Conservation (phyloP, 352 stramenopile species). For the Globisporangium spiculum region DNA sequence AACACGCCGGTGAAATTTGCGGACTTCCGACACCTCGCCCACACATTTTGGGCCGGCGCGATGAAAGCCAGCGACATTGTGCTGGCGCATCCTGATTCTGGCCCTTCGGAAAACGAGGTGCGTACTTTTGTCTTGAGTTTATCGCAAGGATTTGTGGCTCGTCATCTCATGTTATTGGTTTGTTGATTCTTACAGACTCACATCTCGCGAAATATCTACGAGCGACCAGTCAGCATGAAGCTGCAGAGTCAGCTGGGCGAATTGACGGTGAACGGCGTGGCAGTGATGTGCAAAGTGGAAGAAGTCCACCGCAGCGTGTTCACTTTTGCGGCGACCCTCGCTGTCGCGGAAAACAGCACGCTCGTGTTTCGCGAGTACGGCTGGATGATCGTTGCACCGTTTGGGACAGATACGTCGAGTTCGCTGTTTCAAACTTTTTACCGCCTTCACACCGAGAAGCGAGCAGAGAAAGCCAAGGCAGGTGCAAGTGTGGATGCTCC, state of each 20-base stretch:
- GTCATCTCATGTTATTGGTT: not conserved
- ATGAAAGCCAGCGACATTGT: not conserved
- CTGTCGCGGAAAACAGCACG: not conserved
- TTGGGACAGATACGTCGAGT: not conserved
- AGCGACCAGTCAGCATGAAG: not conserved
- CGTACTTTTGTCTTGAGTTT: not conserved
- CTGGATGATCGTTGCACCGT: conserved; percentile 14
- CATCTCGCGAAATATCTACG: not conserved
- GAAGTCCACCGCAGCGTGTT: conserved; percentile 14
- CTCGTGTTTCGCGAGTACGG: conserved; percentile 15
- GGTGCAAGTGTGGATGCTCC: not conserved
- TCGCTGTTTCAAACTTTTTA: conserved; percentile 13
- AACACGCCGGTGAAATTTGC: conserved; percentile 11
- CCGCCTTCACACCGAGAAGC: conserved; percentile 14
- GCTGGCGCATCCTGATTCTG: not conserved
- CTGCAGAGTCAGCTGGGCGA: not conserved
- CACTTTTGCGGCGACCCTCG: conserved; percentile 15
- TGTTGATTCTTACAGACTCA: not conserved
- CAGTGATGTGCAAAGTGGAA: conserved; percentile 11
- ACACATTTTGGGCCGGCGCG: conserved; percentile 1
- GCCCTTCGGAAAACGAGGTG: not conserved
- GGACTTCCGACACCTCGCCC: conserved; percentile 9
- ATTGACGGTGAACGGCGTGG: conserved; percentile 9
- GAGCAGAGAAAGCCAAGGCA: not conserved
- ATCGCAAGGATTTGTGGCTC: not conserved